Percentiles rank a stretch among this genome's conserved stretches.
Evolutionary conservation across 2,329 filamentous ascomycete genomes (phyloP).

Genomic region (Xenosphaeropsis pyriputrescens): DNA sequence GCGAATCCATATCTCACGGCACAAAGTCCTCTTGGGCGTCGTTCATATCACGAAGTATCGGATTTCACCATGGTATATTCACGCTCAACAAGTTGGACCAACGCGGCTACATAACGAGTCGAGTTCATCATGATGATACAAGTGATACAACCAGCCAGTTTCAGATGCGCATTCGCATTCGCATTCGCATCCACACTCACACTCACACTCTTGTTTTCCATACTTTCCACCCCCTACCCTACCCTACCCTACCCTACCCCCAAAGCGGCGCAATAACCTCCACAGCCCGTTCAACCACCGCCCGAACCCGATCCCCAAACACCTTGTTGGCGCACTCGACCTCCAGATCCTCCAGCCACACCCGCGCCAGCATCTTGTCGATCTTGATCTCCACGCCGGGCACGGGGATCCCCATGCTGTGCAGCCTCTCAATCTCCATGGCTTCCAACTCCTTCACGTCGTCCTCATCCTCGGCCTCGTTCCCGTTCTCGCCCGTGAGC

Average conservation of each 20-base stretch:
- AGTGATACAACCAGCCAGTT: too few species aligned
- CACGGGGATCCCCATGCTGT: constrained; percentile 76
- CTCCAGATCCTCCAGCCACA: constrained; percentile 86
- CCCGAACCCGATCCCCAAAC: constrained; percentile 70
- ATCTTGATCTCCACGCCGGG: constrained; percentile 78
- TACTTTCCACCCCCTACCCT: too few species aligned
- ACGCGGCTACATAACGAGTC: too few species aligned
- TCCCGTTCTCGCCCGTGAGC: constrained; percentile 7
- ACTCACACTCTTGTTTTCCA: too few species aligned
- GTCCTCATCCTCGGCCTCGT: constrained; percentile 19
- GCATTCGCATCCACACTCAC: too few species aligned
- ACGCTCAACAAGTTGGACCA: too few species aligned
- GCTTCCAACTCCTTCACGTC: constrained; percentile 23
- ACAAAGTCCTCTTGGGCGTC: too few species aligned
- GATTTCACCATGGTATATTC: too few species aligned
- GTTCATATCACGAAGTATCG: too few species aligned
- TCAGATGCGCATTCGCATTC: too few species aligned
- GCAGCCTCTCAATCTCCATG: constrained; percentile 61
- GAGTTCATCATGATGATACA: too few species aligned
- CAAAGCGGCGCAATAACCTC: constrained; percentile 73
- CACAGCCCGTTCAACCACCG: constrained; percentile 78
- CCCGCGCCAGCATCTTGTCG: constrained; percentile 72
- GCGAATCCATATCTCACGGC: too few species aligned
- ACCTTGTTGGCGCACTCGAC: constrained; percentile 73
- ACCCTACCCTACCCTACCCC: constrained; percentile 20